Base-by-base conservation (phyloP, 1,284 basidiomycete species). In the Amylostereum chailletii region DNA sequence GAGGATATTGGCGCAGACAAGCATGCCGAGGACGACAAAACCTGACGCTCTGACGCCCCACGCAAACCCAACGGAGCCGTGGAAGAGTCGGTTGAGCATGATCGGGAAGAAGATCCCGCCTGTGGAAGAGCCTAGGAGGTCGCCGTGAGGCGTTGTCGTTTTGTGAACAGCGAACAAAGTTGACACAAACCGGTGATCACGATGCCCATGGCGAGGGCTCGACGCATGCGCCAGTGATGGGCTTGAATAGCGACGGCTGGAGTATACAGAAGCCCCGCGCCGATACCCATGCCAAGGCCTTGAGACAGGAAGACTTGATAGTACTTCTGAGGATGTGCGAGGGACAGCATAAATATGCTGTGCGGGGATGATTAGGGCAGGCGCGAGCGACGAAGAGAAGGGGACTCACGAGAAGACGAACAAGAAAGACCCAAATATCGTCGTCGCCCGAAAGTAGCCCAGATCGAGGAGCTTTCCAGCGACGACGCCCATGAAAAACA, bases 61-160 rank as follows among this genome's bases (percentile, higher is more conserved):
- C 39, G 64, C 68, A 55, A 76, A 77, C 1, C 72, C 71, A 3
- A 66, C 58, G 2, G 62, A 59, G 43, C 60, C 43, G 50, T 69
- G 62, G 53, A 75, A 71, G 40, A 71, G 65, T 38, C 62, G 58
- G 54, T 77, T 76, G 10, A 79, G 69, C 66, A 77, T 72, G 52
- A 79, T 72, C 2, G 76, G 72, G 51, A 75, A 72, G 31, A 77
- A 53, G 38, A 72, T 65, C 3, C 72, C 73, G 7, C 34, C 34
- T 7, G 5, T 72, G 73, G 10, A 72, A 52, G 55, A 57, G 63
- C 71, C 71, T 31, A n/a, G n/a, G n/a, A n/a, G 66, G 43, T 33
- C 60, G 39, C 53, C 52, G 32, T 42, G 42, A 32, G 9, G 29
- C 4, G 7, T 30, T 27, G 30, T 29, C 26, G 10, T 34, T 31